Evolutionary conservation across 352 stramenopile species (phyloP), one percentile per base, ranked within the genome.

Genomic region (Phytophthora meadii): DNA sequence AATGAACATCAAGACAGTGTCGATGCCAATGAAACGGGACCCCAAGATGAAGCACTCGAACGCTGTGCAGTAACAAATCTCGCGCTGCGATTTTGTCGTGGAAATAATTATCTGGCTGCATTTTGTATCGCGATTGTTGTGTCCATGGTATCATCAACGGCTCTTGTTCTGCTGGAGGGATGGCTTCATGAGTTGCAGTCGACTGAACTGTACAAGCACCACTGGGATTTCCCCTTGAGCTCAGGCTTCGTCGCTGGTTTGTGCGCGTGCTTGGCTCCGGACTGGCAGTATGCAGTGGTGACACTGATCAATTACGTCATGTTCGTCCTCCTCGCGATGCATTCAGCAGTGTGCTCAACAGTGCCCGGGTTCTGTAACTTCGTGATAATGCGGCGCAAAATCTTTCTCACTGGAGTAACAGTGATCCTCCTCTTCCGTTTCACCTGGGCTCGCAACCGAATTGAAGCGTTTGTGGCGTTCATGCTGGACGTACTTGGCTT

Each of bases 261-360:
- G 7, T 76, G 70, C 40, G 71, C 71, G 36, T 78, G 70, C 30
- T 67, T 70, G 39, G 41, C 67, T 34, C 74, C 74, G 24, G 64
- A 79, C 41, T 77, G 70, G 66, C 25, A 57, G 19, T 70, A 72
- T 50, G 68, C 68, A 0, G 22, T 72, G 4, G 61, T 82, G 30
- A 48, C 70, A 15, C 48, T 79, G 19, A 24, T 69, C 11, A 46
- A 77, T 24, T 66, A 76, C 37, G 17, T 84, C 34, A 54, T 80
- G 17, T 70, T 87, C 12, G 72, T 84, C 46, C 24, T 70, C 14
- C 40, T 87, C 44, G 36, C 8, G 24, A 24, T 34, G 45, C 45
- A 48, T 24, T 48, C 41, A 9, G 41, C 19, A 12, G 17, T 6
- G 5, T 51, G 45, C 19, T 25, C 45, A 24, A 51, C 24, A n/a